A percentile compares a stretch with the other conserved stretches of the same genome.
Evolutionary conservation across 139 green algal species (phyloP).

Genomic region (Chlorella vulgaris): DNA sequence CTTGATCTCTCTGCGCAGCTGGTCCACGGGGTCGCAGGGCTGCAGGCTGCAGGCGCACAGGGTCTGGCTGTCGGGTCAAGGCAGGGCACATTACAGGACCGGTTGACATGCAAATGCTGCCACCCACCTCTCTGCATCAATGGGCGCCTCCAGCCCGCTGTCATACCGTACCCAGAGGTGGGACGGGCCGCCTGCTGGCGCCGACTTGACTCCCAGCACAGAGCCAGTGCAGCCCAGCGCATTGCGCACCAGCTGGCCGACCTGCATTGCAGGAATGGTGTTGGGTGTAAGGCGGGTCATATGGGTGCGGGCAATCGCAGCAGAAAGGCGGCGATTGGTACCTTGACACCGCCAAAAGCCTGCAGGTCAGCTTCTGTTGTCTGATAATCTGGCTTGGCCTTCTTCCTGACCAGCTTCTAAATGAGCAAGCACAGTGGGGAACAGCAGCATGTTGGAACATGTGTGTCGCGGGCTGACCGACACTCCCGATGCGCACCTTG

Average conservation of each 20-base stretch:
- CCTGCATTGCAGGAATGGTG: not conserved
- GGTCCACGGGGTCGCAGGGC: not conserved
- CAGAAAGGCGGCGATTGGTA: no score
- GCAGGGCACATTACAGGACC: no score
- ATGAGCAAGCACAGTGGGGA: no score
- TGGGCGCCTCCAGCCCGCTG: constrained; percentile 8
- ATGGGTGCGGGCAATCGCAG: not conserved
- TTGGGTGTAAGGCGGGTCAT: not conserved
- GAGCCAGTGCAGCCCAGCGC: constrained; percentile 1
- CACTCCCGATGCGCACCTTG: no score
- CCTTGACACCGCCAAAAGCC: not conserved
- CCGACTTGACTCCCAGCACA: constrained; percentile 11
- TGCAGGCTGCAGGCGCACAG: not conserved
- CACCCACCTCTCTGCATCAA: not conserved
- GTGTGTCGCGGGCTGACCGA: no score
- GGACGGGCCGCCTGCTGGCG: not conserved
- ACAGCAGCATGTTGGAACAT: no score
- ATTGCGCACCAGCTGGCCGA: not conserved
- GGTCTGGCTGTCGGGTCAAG: no score
- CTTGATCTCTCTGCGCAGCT: constrained; percentile 1
- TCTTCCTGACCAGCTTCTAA: constrained; percentile 13
- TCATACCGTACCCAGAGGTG: constrained; percentile 27
- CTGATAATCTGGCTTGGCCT: constrained; percentile 10
- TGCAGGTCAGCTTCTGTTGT: not conserved
- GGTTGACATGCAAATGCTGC: no score